phyloP scores from a whole-genome alignment of 2,329 filamentous ascomycete species.

The Eutypa lata region DNA sequence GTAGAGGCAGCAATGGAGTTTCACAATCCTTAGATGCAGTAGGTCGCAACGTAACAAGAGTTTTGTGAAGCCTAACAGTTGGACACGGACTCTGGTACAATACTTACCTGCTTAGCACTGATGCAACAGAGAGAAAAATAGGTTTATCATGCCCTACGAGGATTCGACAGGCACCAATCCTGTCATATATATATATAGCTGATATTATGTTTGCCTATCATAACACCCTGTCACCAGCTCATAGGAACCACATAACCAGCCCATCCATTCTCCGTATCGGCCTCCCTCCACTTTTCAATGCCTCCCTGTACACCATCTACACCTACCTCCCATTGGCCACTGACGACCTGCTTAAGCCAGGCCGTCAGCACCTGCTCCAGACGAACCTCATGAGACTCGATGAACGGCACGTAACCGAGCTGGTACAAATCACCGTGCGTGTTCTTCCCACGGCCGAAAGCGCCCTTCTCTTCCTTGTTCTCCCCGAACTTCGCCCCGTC shows the following conservation, averaged over 20 bases:
- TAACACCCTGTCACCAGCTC: slow-evolving; percentile 28
- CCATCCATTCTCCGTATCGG: slow-evolving; percentile 23
- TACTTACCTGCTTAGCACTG: too few species aligned
- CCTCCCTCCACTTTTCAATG: slow-evolving; percentile 27
- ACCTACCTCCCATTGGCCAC: slow-evolving; percentile 23
- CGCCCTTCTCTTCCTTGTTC: neutral
- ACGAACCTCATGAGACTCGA: slow-evolving; percentile 10
- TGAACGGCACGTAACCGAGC: slow-evolving; percentile 14
- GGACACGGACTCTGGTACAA: too few species aligned
- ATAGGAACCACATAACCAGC: slow-evolving; percentile 12
- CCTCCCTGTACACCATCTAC: slow-evolving; percentile 23
- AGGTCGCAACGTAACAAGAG: too few species aligned
- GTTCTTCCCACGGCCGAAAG: neutral
- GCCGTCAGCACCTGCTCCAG: slow-evolving; percentile 23
- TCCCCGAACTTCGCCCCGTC: neutral
- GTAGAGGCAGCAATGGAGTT: too few species aligned
- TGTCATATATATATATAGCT: too few species aligned
- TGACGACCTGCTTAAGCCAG: slow-evolving; percentile 22
- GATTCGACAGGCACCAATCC: too few species aligned
- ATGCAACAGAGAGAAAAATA: too few species aligned
- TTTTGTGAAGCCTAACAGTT: too few species aligned
- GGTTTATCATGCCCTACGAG: too few species aligned
- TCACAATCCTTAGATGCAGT: too few species aligned
- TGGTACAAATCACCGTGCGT: slow-evolving; percentile 8
- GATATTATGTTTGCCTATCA: too few species aligned